phyloP scores from a whole-genome alignment of 208 protist species.

The Vickermania spadyakhi region DNA sequence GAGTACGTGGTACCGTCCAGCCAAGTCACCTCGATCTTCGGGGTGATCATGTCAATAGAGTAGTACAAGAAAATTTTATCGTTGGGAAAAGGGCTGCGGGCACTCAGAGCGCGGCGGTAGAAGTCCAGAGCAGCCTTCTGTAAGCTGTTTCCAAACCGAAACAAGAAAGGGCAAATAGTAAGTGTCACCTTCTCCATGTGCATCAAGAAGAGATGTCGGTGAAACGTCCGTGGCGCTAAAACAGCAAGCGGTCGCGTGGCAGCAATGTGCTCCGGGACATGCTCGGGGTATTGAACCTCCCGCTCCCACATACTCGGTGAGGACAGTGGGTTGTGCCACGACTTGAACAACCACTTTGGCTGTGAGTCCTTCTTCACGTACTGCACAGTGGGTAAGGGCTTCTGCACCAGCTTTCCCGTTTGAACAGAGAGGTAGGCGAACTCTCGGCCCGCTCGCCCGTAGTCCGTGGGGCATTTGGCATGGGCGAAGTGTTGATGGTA shows the following conservation, averaged over 20 bases:
- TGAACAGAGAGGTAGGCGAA: constrained; percentile 69
- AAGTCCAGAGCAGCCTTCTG: constrained; percentile 82
- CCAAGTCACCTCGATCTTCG: constrained; percentile 87
- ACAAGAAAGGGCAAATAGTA: constrained; percentile 77
- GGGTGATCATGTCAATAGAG: constrained; percentile 74
- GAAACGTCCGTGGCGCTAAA: constrained; percentile 65
- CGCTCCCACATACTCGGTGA: constrained; percentile 80
- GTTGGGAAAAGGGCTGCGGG: constrained; percentile 67
- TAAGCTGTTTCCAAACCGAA: constrained; percentile 77
- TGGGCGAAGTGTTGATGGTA: constrained; percentile 88
- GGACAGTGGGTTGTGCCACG: constrained; percentile 79
- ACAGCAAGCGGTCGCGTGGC: constrained; percentile 79
- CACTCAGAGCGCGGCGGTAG: constrained; percentile 77
- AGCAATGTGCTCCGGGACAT: constrained; percentile 77
- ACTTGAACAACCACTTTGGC: constrained; percentile 87
- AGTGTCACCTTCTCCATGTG: constrained; percentile 87
- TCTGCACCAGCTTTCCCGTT: constrained; percentile 59
- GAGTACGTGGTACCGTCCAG: constrained; percentile 76
- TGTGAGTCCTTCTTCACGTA: constrained; percentile 62
- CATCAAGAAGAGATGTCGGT: constrained; percentile 79
- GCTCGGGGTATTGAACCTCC: constrained; percentile 86
- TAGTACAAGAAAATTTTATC: constrained; percentile 87
- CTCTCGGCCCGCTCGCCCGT: constrained; percentile 78
- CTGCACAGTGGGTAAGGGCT: constrained; percentile 78
- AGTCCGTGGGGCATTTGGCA: constrained; percentile 86